Conservation (phyloP, 306 rosid genomes). For the Prunus mira region DNA sequence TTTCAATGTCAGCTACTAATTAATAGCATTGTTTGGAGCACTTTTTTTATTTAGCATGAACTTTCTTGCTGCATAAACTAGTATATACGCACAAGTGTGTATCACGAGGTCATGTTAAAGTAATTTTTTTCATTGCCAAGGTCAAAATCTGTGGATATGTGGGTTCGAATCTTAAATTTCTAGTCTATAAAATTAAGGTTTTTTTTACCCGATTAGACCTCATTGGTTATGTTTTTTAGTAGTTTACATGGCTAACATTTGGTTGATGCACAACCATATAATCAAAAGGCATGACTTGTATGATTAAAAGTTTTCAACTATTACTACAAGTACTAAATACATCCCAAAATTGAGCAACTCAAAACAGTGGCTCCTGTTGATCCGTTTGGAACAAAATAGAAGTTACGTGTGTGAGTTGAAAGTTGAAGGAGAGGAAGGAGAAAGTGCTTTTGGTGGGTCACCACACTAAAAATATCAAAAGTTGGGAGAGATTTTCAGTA, state of each 20-base stretch:
- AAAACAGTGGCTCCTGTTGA: background rate
- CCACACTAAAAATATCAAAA: background rate
- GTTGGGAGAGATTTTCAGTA: background rate
- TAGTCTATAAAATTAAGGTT: too few species aligned
- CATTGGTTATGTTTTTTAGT: background rate
- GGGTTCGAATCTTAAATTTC: too few species aligned
- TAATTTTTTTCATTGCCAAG: too few species aligned
- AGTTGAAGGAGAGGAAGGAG: background rate
- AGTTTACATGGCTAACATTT: background rate
- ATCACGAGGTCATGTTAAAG: too few species aligned
- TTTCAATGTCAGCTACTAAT: background rate
- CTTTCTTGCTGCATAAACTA: background rate
- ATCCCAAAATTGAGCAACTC: background rate
- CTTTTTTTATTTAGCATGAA: background rate
- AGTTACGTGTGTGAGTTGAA: background rate
- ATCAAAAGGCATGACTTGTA: background rate
- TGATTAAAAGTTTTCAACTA: background rate
- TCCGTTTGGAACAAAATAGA: background rate
- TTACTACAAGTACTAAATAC: background rate
- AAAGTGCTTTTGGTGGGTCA: slow-evolving; percentile 4
- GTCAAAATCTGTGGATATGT: too few species aligned
- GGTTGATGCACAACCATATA: background rate
- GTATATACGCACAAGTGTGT: background rate
- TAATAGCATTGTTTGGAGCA: background rate
- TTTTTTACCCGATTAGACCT: too few species aligned